Evolutionary conservation across 345 rosid species (phyloP).

Genomic region (Eucalyptus marginata): DNA sequence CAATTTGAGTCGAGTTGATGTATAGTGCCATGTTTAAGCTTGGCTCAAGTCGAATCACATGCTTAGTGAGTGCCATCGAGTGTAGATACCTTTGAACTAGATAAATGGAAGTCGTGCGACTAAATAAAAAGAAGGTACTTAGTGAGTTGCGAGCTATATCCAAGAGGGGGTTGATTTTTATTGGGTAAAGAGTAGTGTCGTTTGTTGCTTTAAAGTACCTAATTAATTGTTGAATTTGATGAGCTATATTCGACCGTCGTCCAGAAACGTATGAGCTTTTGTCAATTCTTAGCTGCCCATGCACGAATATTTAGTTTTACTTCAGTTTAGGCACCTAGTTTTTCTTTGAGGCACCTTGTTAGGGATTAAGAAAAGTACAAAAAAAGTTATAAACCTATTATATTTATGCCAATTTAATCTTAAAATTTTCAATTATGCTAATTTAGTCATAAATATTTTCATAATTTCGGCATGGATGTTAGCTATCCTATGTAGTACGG

Average conservation of each 20-base stretch:
- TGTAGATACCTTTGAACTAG: not conserved
- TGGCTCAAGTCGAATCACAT: not conserved
- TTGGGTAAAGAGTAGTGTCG: no score
- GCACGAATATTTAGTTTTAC: not conserved
- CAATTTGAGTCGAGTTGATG: not conserved
- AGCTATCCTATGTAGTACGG: fast-evolving
- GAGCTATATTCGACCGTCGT: not conserved
- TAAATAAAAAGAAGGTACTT: not conserved
- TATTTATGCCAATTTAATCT: no score
- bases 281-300: not conserved
- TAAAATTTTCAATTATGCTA: no score
- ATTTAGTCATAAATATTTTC: no score
- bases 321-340: not conserved
- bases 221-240: not conserved
- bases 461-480: fast-evolving
- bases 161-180: not conserved
- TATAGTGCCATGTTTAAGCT: not conserved
- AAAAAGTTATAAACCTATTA: no score
- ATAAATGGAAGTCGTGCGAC: not conserved
- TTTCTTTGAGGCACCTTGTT: no score
- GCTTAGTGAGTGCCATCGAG: not conserved
- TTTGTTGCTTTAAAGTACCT: not conserved
- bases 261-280: not conserved
- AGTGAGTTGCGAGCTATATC: no score
- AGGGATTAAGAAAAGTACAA: no score